These are phyloP conservation scores for Entonaema liquescens DNA, from an alignment of 495 filamentous ascomycete genomes.

Conservation along the genomic window DNA sequence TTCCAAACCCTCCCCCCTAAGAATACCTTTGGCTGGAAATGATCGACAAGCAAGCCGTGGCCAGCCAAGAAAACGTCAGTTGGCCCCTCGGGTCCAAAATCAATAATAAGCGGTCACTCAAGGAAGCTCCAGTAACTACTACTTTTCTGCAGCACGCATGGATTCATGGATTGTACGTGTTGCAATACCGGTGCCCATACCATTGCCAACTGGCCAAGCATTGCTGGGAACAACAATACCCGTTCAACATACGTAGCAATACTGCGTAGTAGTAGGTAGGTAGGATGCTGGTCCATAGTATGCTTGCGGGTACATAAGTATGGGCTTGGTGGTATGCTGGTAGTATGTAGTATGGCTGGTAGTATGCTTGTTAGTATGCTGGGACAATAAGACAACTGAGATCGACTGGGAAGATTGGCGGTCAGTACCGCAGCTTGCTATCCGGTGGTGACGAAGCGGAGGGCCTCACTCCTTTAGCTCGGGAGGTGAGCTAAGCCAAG, in stretches of 20 bases:
- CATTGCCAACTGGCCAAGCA: slow-evolving; percentile 37
- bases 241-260: slow-evolving; percentile 12
- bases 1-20: slow-evolving; percentile 36
- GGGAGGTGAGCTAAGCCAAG: slow-evolving; percentile 29
- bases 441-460: slow-evolving; percentile 39
- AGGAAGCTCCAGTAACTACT: slow-evolving; percentile 14
- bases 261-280: background rate
- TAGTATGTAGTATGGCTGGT: background rate
- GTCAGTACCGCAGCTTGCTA: slow-evolving; percentile 36
- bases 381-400: slow-evolving; percentile 31
- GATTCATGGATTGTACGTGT: slow-evolving; percentile 24
- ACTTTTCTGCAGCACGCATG: slow-evolving; percentile 8
- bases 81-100: slow-evolving; percentile 30
- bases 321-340: background rate
- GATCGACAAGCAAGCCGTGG: slow-evolving; percentile 36
- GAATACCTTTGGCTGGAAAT: slow-evolving; percentile 27
- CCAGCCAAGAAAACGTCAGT: slow-evolving; percentile 43
- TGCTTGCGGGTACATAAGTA: background rate
- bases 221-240: slow-evolving; percentile 33
- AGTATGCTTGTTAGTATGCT: background rate
- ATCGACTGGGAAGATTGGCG: slow-evolving; percentile 42
- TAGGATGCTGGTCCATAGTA: background rate
- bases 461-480: slow-evolving; percentile 33
- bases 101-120: slow-evolving; percentile 37
- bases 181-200: slow-evolving; percentile 33